Evolutionary conservation across 2,329 filamentous ascomycete species (phyloP), one percentile per base, ranked within the genome.

Genomic region (Coniochaeta prunicola): DNA sequence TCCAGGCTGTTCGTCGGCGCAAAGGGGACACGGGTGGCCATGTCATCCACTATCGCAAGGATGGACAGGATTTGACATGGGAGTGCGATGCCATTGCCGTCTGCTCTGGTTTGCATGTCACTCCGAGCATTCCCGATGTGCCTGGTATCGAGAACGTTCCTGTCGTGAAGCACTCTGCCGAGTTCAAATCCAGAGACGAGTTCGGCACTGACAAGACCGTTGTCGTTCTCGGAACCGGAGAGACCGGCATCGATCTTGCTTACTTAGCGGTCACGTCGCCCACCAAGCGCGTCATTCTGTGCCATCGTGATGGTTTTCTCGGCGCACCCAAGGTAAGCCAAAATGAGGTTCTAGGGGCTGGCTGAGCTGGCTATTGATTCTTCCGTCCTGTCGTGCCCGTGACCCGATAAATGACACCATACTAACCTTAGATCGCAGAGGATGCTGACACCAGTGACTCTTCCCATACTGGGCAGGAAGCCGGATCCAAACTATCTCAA

Each of bases 261-360:
- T 64, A 72, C 53, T 64, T 75, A 28, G 74, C 72, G 1, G 64
- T 75, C 5, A 75, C 69, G 15, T 68, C 70, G 7, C 63, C 66
- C 0, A 71, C 71, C 2, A 69, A 70, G 57, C 65, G 68, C 10
- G 73, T 75, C 1, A 68, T 74, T 4, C 54, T 75, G 28, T 71
- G 69, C 57, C 74, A 76, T 60, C 66, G 71, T 24, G 67, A 74
- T 62, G 73, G 73, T 26, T 75, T 74, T 55, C 62, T 70, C 7
- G 64, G 66, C 31, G 71, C 70, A 13, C 72, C 72, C 4, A 74
- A 74, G 65, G 69, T 71, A 60, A 40, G 59, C n/a, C n/a, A n/a
- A n/a, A n/a, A n/a, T n/a, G n/a, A n/a, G n/a, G n/a, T n/a, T n/a
- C n/a, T n/a, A n/a, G n/a, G n/a, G n/a, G n/a, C n/a, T n/a, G n/a